phyloP scores from a whole-genome alignment of 352 stramenopile species.

The Peronospora belbahrii region DNA sequence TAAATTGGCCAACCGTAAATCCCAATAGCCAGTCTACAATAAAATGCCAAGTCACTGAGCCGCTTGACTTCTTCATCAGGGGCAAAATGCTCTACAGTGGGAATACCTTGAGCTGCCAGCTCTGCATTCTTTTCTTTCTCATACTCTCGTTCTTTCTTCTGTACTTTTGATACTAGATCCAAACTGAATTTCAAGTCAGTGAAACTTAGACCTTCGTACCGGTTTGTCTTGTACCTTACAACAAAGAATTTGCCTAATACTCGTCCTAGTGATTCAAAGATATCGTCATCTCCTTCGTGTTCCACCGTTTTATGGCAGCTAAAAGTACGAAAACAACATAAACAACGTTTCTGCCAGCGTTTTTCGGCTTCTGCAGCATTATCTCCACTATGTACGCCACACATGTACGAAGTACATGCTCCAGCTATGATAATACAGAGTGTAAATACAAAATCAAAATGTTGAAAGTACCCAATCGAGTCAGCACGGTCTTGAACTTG shows the following conservation, averaged over 20 bases:
- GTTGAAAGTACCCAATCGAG: constrained; percentile 52
- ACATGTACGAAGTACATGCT: constrained; percentile 55
- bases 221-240: constrained; percentile 53
- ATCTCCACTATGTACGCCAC: constrained; percentile 50
- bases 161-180: constrained; percentile 49
- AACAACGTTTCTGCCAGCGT: constrained; percentile 59
- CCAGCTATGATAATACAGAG: constrained; percentile 29
- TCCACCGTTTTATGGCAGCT: constrained; percentile 36
- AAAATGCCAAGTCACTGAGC: constrained; percentile 51
- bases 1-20: constrained; percentile 81
- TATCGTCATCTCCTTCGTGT: constrained; percentile 46
- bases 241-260: constrained; percentile 72
- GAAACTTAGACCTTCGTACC: constrained; percentile 61
- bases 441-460: constrained; percentile 65
- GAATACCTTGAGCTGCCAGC: constrained; percentile 19
- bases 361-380: constrained; percentile 47
- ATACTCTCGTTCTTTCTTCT: constrained; percentile 41
- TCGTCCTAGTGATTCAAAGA: constrained; percentile 57
- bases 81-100: constrained; percentile 29
- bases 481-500: constrained; percentile 49
- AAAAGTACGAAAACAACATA: constrained; percentile 50
- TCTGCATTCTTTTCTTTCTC: constrained; percentile 22
- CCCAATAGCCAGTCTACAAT: constrained; percentile 55
- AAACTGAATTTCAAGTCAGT: constrained; percentile 68
- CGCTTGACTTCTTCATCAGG: constrained; percentile 33